These are phyloP conservation scores for Punctularia strigosozonata DNA, from an alignment of 768 basidiomycete genomes.

Conservation along the genomic window DNA sequence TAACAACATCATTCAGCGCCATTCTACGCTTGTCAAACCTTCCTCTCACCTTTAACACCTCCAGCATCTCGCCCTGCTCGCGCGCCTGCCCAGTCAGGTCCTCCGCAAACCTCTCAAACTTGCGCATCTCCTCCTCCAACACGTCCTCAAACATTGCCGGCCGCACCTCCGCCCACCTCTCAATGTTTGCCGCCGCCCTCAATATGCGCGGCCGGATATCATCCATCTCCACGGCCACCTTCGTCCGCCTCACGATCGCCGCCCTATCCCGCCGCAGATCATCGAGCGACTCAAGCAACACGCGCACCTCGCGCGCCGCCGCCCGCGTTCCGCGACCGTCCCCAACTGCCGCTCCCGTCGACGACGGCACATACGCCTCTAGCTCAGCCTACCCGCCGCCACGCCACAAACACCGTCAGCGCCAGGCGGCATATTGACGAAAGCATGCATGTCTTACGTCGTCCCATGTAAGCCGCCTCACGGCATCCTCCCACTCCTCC, in stretches of 20 bases:
- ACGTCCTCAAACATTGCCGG: conserved; percentile 85
- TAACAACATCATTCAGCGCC: background rate
- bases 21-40: conserved; percentile 4
- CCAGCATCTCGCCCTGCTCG: conserved; percentile 55
- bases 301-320: conserved; percentile 60
- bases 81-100: conserved; percentile 44
- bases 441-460: conserved; percentile 29
- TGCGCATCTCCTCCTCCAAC: conserved; percentile 64
- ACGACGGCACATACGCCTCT: conserved; percentile 58
- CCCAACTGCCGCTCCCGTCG: conserved; percentile 30
- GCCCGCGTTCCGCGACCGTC: conserved; percentile 33
- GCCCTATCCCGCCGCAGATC: conserved; percentile 50
- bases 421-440: background rate
- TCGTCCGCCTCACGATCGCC: conserved; percentile 53
- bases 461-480: conserved; percentile 60
- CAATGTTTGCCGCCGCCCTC: conserved; percentile 52
- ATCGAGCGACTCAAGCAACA: conserved; percentile 70
- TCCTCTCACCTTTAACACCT: conserved; percentile 50
- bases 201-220: conserved; percentile 64
- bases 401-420: background rate
- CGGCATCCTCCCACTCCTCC: conserved; percentile 74
- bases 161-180: conserved; percentile 56
- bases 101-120: conserved; percentile 58
- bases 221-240: conserved; percentile 49
- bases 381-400: conserved; percentile 39